Base-by-base conservation (phyloP, 257 asterid species). In the Anisodus acutangulus region DNA sequence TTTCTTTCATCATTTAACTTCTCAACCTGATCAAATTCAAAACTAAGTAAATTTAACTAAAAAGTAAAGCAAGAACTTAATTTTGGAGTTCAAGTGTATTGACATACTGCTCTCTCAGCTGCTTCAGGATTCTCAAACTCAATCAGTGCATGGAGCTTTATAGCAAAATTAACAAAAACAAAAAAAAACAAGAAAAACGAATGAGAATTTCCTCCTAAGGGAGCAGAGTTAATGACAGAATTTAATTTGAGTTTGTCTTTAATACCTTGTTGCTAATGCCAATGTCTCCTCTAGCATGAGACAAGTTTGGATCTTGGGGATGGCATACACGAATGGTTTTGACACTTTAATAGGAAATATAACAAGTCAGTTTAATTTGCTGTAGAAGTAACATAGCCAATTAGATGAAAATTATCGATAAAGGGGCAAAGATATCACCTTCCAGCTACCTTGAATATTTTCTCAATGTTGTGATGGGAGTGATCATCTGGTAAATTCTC, bases 401-500 rank as follows among this genome's bases (percentile, higher is more conserved):
- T 12, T 11, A 13, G 5, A 60, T 3, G 17, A 5, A 53, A 59
- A 79, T 12, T 1, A 85, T 6, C 0, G 22, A 85, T 16, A 1
- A 26, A 41, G 79, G 45, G 57, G 10, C 2, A 57, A 62, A 39
- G 15, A 67, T 7, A 85, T 15, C 83, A 97, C 99, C 91, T 87
- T 86, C 99, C 99, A 60, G 94, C 97, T 69, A 94, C 96, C 71
- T 93, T 93, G 83, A 95, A 95, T 83, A 97, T 90, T 87, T 93
- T 97, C 92, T 95, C 98, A 26, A 95, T 92, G 86, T 97, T 97
- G 90, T 93, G 99, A 87, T 97, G 98, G 3, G 99, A 97, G 87
- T 97, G 99, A 91, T 97, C 98, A 59, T 95, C 97, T 0, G 98
- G 98, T 53, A 97, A 93, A 87, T 97, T 95, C 82, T 95, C 98